A percentile compares a stretch with the other conserved stretches of the same genome.
Evolutionary conservation across 2,329 filamentous ascomycete genomes (phyloP).

Genomic region (Aspergillus caelatus): DNA sequence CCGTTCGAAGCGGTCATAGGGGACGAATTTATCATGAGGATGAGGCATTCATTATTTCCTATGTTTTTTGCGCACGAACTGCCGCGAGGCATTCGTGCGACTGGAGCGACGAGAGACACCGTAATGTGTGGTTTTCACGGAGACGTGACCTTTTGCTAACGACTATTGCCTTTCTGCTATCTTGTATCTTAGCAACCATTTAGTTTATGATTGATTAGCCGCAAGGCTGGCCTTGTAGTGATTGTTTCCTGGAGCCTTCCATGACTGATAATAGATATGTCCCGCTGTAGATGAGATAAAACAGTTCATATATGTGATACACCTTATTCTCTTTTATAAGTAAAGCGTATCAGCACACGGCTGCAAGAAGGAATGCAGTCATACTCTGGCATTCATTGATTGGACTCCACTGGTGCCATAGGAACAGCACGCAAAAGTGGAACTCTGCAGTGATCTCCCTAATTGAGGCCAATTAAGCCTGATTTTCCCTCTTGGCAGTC

Average conservation of each 20-base stretch:
- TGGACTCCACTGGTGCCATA: background rate
- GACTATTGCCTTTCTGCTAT: slow-evolving; percentile 42
- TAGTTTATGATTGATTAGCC: slow-evolving; percentile 44
- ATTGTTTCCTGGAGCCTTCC: slow-evolving; percentile 2
- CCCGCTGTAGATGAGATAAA: background rate
- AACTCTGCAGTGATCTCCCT: background rate
- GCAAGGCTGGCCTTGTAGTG: slow-evolving; percentile 29
- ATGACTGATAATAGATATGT: background rate
- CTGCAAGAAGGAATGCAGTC: background rate
- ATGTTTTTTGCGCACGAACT: slow-evolving; percentile 19
- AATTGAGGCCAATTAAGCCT: slow-evolving; percentile 1
- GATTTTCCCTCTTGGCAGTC: background rate
- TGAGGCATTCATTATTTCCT: slow-evolving; percentile 19
- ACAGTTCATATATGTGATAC: background rate
- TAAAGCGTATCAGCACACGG: background rate
- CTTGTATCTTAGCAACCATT: slow-evolving; percentile 47
- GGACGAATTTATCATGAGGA: slow-evolving; percentile 20
- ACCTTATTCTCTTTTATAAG: background rate
- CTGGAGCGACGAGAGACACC: slow-evolving; percentile 18
- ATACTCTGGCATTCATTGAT: background rate
- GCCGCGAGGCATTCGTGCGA: slow-evolving; percentile 16
- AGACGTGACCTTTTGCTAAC: slow-evolving; percentile 30
- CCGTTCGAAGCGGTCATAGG: slow-evolving; percentile 26
- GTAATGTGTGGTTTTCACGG: slow-evolving; percentile 25
- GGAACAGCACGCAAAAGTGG: background rate